Evolutionary conservation across 441 rosid species (phyloP).

Genomic region (Eutrema salsugineum): DNA sequence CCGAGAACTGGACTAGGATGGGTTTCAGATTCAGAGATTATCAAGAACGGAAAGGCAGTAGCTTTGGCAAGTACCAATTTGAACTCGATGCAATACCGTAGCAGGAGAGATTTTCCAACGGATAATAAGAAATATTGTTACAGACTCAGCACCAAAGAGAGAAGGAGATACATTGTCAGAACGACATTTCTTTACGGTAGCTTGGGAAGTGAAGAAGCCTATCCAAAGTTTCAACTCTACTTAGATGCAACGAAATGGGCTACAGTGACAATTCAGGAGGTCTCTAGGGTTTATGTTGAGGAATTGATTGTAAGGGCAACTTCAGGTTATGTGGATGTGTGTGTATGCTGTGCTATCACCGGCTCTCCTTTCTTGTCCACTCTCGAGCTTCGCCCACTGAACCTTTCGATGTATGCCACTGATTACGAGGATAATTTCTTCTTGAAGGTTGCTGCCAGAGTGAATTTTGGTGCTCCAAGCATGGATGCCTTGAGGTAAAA

Average conservation of each 20-base stretch:
- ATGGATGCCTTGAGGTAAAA: conserved; percentile 66
- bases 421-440: conserved; percentile 79
- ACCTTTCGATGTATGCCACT: conserved; percentile 86
- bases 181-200: conserved; percentile 82
- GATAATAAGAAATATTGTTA: conserved; percentile 85
- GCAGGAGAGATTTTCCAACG: conserved; percentile 72
- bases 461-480: conserved; percentile 79
- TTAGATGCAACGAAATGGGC: conserved; percentile 93
- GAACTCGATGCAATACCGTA: conserved; percentile 46
- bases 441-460: conserved; percentile 86
- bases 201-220: conserved; percentile 53
- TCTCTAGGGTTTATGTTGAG: conserved; percentile 60
- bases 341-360: conserved; percentile 82
- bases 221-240: conserved; percentile 78
- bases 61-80: conserved; percentile 37
- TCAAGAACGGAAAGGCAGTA: conserved; percentile 52
- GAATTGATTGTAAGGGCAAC: conserved; percentile 87
- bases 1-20: conserved; percentile 65
- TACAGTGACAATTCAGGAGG: conserved; percentile 67
- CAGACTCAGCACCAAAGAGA: conserved; percentile 57
- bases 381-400: conserved; percentile 82
- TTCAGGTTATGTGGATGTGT: conserved; percentile 70
- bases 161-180: conserved; percentile 79
- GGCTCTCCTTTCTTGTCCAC: conserved; percentile 94
- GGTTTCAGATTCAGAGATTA: conserved; percentile 67